Evolutionary conservation across 768 basidiomycete genomes (phyloP).

Genomic region (Termitomyces sp.): DNA sequence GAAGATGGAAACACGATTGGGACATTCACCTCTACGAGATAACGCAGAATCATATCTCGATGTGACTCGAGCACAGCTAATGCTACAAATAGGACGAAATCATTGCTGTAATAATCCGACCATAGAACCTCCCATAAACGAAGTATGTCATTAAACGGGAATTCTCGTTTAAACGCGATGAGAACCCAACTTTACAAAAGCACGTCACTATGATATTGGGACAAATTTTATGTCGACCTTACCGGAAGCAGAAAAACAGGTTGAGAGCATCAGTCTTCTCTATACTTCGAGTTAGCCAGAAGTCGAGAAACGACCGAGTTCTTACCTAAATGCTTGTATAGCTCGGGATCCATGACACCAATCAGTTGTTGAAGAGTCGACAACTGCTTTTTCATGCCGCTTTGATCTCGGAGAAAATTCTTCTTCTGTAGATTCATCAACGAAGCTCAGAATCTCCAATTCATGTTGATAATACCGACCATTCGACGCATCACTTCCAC

Average conservation of each 20-base stretch:
- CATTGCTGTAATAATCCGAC: constrained; percentile 85
- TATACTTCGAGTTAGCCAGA: constrained; percentile 9
- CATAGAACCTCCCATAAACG: constrained; percentile 91
- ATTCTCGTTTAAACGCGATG: constrained; percentile 96
- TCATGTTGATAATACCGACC: constrained; percentile 41
- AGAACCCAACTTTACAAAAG: constrained; percentile 65
- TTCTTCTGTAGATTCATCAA: constrained; percentile 53
- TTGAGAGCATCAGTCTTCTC: constrained; percentile 91
- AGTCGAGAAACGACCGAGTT: background rate
- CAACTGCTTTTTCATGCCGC: constrained; percentile 95
- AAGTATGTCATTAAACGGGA: constrained; percentile 86
- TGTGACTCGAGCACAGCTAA: constrained; percentile 93
- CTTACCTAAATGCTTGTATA: constrained; percentile 84
- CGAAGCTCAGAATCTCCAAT: constrained; percentile 4
- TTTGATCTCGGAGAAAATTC: constrained; percentile 95
- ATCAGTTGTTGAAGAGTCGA: constrained; percentile 87
- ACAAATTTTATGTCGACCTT: constrained; percentile 18
- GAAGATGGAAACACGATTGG: background rate
- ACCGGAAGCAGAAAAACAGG: constrained; percentile 98
- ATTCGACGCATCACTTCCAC: constrained; percentile 93
- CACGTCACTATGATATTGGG: background rate
- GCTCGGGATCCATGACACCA: constrained; percentile 90
- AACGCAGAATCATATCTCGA: constrained; percentile 90
- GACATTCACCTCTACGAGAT: constrained; percentile 77
- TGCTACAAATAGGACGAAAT: constrained; percentile 91